Evolutionary conservation across 2,329 filamentous ascomycete genomes (phyloP).

Genomic region (Trichoderma sp.): DNA sequence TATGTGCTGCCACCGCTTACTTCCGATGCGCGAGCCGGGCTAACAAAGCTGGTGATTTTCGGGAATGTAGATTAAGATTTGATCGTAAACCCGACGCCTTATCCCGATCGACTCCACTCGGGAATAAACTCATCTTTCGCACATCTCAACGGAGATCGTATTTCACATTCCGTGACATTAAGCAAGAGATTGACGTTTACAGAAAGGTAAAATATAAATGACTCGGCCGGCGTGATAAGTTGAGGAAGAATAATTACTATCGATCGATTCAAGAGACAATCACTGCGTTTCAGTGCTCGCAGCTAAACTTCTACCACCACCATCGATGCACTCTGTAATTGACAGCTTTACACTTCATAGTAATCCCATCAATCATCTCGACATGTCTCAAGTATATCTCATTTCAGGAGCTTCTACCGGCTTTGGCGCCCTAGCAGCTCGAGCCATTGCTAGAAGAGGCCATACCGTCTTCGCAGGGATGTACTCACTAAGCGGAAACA

Average conservation of each 20-base stretch:
- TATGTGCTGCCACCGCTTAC: background rate
- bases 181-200: background rate
- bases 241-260: too few relatives aligned
- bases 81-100: background rate
- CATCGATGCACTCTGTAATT: background rate
- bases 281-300: too few relatives aligned
- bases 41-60: background rate
- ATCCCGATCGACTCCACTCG: background rate
- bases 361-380: background rate
- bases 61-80: background rate
- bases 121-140: background rate
- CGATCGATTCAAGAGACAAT: background rate
- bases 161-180: background rate
- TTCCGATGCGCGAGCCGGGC: background rate
- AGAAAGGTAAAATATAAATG: background rate
- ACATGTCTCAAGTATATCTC: slow-evolving; percentile 6
- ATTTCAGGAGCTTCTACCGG: slow-evolving; percentile 10
- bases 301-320: background rate
- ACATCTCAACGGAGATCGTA: background rate
- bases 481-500: slow-evolving; percentile 3
- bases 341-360: background rate
- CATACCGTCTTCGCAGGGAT: slow-evolving; percentile 13
- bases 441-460: slow-evolving; percentile 7
- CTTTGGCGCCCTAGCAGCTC: slow-evolving; percentile 8
- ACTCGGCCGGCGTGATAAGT: background rate